Conservation (phyloP, 306 rosid genomes). For the Medicago arabica region DNA sequence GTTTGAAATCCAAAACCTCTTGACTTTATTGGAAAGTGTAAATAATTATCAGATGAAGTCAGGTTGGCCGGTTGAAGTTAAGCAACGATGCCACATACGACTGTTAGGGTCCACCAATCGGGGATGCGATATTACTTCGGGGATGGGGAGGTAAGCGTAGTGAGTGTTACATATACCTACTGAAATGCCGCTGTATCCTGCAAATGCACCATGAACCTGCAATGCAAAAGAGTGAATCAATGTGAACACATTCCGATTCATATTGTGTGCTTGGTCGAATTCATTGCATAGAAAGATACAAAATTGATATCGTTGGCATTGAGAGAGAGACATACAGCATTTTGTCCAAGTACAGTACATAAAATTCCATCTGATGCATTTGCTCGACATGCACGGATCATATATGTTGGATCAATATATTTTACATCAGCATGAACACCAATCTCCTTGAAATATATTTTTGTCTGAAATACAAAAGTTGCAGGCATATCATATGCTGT, state of each 20-base stretch:
- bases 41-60: conserved; percentile 63
- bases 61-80: conserved; percentile 98
- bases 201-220: conserved; percentile 99
- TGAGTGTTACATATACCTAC: conserved; percentile 97
- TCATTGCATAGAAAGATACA: neutral
- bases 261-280: conserved; percentile 8
- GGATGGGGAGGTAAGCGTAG: conserved; percentile 91
- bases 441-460: conserved; percentile 73
- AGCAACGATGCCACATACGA: conserved; percentile 99
- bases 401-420: conserved; percentile 96
- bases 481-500: conserved; percentile 7
- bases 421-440: conserved; percentile 89
- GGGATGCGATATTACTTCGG: conserved; percentile 88
- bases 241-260: neutral
- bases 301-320: neutral
- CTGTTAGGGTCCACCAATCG: conserved; percentile 89
- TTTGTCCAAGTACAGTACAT: conserved; percentile 95
- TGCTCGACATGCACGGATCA: conserved; percentile 97
- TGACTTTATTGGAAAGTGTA: conserved; percentile 31
- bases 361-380: conserved; percentile 98
- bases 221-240: conserved; percentile 35
- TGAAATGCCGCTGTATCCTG: conserved; percentile 95
- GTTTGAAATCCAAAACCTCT: conserved; percentile 48
- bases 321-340: conserved; percentile 73
- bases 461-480: conserved; percentile 57